Base-by-base conservation (phyloP, 192 early-diverging fungal genomes). In the Spinellus fusiger region DNA sequence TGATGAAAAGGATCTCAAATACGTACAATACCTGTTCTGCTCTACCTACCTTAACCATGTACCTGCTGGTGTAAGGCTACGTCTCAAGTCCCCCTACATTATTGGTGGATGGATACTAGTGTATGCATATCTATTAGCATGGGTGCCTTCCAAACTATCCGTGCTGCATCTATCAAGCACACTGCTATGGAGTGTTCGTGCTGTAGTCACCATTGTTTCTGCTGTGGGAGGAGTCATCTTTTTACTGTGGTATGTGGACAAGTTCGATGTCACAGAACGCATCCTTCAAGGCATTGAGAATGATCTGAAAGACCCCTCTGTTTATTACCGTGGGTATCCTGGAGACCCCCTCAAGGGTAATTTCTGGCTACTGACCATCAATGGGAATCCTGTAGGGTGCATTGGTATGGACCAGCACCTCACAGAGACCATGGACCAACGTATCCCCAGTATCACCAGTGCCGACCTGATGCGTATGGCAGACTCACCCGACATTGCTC, bases 281-380 rank as follows among this genome's bases (percentile, higher is more conserved):
- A 54, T 74, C n/a, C 15, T 68, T 26, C 51, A 55, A 33, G 72
- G 62, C 18, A 40, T 74, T 6, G 62, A 61, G 12, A 69, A 65
- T 38, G 72, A 74, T 49, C 55, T 74, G 47, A 51, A 49, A 7
- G 63, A 74, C n/a, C 52, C 60, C 1, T 57, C 65, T 20, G 33
- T 8, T 13, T 74, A 58, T 38, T 73, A 73, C 56, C 58, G 66
- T 7, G 71, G 65, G 6, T 27, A 25, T 4, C 26, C 46, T 8
- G 58, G 33, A 1, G 31, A 44, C 22, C 49, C 16, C 22, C 35
- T 54, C 6, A 54, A 55, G 35, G 61, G 56, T 29, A 59, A 65
- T 18, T 74, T 74, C 33, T 74, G 72, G 72, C 66, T 74, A 28
- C 47, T 74, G 35, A 74, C 72, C 2, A 35, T 74, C 0, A 61